Evolutionary conservation across 1,139 yeast species (phyloP), one percentile per base, ranked within the genome.

Genomic region (Saccharomyces hybrid): DNA sequence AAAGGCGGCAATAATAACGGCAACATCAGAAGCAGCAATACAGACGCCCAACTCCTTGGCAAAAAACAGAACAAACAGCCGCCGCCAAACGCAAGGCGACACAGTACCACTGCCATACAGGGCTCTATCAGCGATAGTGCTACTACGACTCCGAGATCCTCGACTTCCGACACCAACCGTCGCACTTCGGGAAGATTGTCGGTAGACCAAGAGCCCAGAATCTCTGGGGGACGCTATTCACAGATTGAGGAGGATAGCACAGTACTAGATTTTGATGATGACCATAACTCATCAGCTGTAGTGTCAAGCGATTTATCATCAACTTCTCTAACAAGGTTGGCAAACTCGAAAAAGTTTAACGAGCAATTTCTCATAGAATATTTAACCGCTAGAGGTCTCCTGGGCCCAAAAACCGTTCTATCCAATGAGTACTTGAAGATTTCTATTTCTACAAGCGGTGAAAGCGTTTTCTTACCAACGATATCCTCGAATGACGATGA

Each of bases 391-490:
- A 60, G 70, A 50, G 72, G 72, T 25, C 62, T 68, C 30, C 42
- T 66, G n/a, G 49, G 54, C 32, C 61, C 67, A 13, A 62, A 55
- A 46, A 41, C 50, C 2, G 47, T 66, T 7, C 50, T 59, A 1
- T 51, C 56, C 16, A 59, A 56, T 26, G 60, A 58, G 30, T 50
- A 52, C 8, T 50, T 63, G 9, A 56, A 56, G 14, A 55, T 70
- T 6, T 59, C 62, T 2, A 27, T 67, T 3, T 70, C 72, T 6
- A 61, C 70, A 0, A 65, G 67, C 9, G 70, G 70, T 16, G 69
- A 67, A 13, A 58, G 60, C 25, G 58, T 70, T 8, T 70, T 70
- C 52, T 49, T 70, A 44, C 70, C 71, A 5, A 66, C 72, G 1
- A 41, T 62, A 23, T 62, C 70, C 1, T 56, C 67, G 4, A 61